Percentiles rank a stretch among this genome's conserved stretches.
These are phyloP conservation scores for Quercus alba DNA, from an alignment of 306 rosid genomes.

Conservation along the genomic window DNA sequence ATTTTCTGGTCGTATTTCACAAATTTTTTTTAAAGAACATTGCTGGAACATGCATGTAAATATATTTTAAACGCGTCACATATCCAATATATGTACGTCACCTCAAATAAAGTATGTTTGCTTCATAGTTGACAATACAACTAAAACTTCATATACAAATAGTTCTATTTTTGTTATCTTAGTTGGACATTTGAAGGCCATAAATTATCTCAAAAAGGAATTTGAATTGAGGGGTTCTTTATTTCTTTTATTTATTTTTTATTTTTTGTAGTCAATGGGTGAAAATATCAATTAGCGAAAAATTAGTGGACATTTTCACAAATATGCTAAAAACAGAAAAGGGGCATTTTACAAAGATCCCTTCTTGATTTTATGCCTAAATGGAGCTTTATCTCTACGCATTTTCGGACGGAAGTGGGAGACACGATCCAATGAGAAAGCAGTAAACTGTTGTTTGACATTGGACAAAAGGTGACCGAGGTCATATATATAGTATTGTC, in stretches of 20 bases:
- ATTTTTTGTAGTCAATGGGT: neutral
- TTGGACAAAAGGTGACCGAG: neutral
- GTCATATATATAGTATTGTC: neutral
- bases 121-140: no score
- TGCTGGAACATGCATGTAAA: no score
- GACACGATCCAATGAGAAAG: conserved; percentile 18
- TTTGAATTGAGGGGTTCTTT: neutral
- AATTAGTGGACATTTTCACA: neutral
- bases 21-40: no score
- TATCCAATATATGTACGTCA: no score
- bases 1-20: no score
- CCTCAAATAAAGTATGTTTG: no score
- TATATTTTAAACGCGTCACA: no score
- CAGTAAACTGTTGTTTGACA: conserved; percentile 4
- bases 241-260: neutral
- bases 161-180: neutral
- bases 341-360: neutral
- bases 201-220: neutral
- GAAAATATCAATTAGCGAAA: neutral
- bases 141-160: neutral
- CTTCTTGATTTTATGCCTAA: neutral
- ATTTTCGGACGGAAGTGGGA: neutral
- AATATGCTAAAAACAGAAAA: neutral
- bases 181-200: neutral
- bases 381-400: neutral